Evolutionary conservation across 495 filamentous ascomycete genomes (phyloP).

Genomic region (Xylaria venustula): DNA sequence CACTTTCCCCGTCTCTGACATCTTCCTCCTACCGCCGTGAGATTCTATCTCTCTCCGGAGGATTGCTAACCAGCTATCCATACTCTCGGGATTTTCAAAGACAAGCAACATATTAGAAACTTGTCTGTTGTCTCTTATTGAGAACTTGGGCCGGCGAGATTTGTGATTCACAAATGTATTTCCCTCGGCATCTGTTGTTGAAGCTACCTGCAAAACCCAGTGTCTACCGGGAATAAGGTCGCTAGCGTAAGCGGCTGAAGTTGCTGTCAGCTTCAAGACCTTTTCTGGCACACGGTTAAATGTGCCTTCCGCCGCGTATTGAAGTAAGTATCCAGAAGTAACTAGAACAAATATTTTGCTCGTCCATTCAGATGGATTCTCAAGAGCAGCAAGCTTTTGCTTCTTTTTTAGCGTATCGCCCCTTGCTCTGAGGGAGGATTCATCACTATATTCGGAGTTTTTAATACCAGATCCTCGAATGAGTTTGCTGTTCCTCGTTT

Average conservation of each 20-base stretch:
- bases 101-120: conserved; percentile 75
- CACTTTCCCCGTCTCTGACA: conserved; percentile 55
- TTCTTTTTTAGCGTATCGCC: conserved; percentile 37
- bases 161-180: conserved; percentile 51
- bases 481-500: conserved; percentile 44
- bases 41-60: conserved; percentile 67
- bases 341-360: conserved; percentile 81
- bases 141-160: conserved; percentile 69
- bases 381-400: conserved; percentile 56
- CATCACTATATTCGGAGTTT: conserved; percentile 24
- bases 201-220: conserved; percentile 90
- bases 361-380: conserved; percentile 64
- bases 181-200: conserved; percentile 64
- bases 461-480: conserved; percentile 23
- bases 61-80: conserved; percentile 78
- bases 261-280: conserved; percentile 75
- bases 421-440: neutral
- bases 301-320: conserved; percentile 79
- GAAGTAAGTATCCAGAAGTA: conserved; percentile 79
- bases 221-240: conserved; percentile 90
- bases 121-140: conserved; percentile 63
- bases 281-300: conserved; percentile 85
- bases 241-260: conserved; percentile 90
- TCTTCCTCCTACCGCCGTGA: conserved; percentile 64
- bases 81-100: conserved; percentile 74